These are phyloP conservation scores for Backusella morwellensis DNA, from an alignment of 192 early-diverging fungal species.

Conservation along the genomic window DNA sequence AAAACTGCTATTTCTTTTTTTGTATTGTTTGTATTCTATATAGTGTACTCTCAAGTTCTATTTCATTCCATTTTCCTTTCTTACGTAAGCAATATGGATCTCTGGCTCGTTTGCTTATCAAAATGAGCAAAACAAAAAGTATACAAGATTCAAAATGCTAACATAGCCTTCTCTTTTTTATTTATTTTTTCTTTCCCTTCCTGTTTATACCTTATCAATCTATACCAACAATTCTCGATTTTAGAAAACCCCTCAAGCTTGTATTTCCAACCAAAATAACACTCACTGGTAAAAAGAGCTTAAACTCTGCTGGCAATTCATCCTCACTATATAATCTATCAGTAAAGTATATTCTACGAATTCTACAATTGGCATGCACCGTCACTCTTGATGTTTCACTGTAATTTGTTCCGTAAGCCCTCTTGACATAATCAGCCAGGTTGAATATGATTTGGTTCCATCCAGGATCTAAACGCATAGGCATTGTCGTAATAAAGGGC, in stretches of 20 bases:
- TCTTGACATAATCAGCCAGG: conserved; percentile 78
- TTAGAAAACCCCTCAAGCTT: not conserved
- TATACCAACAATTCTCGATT: not conserved
- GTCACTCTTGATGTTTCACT: conserved; percentile 85
- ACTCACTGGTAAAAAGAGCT: conserved; percentile 80
- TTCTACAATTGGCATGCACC: conserved; percentile 88
- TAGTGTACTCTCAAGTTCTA: not conserved
- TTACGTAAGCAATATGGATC: not conserved
- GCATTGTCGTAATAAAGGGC: conserved; percentile 88
- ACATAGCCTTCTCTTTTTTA: not conserved
- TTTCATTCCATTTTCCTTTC: not conserved
- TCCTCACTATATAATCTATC: conserved; percentile 90
- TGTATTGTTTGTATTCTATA: not conserved
- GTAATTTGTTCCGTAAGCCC: conserved; percentile 88
- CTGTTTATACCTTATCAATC: conserved; percentile 2
- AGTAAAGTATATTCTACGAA: conserved; percentile 89
- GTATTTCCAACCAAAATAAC: not conserved
- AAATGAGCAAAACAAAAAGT: too few relatives aligned
- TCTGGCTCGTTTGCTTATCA: too few relatives aligned
- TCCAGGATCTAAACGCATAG: conserved; percentile 87
- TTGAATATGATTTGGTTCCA: conserved; percentile 98
- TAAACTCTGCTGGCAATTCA: conserved; percentile 89
- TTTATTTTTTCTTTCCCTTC: not conserved
- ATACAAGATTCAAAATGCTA: too few relatives aligned
- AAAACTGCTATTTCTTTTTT: not conserved